Conservation (phyloP, 805 yeast genomes). For the Candida insectalens region DNA sequence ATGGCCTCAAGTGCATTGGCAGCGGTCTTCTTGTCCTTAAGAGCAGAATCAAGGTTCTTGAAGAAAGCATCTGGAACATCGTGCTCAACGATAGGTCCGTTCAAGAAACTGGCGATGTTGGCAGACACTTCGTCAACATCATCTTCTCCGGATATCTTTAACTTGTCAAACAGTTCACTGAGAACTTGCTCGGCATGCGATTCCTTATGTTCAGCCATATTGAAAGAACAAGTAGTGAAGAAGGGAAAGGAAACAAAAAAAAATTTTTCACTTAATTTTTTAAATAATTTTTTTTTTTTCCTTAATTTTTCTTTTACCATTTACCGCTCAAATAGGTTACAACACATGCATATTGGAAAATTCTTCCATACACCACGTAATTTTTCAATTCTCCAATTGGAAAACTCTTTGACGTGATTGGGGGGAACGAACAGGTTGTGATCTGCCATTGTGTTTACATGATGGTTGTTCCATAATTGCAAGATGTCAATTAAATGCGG, state of each 20-base stretch:
- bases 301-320: not conserved
- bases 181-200: conserved; percentile 70
- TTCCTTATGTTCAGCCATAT: no score
- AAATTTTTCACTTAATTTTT: conserved; percentile 2
- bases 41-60: conserved; percentile 61
- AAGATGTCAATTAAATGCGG: no score
- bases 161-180: conserved; percentile 86
- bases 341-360: not conserved
- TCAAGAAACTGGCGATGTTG: conserved; percentile 86
- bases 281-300: not conserved
- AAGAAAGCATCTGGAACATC: conserved; percentile 92
- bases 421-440: no score
- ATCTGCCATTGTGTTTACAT: no score
- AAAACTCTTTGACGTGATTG: no score
- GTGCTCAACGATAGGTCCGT: conserved; percentile 96
- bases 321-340: not conserved
- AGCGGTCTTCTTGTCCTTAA: conserved; percentile 75
- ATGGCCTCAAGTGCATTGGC: conserved; percentile 79
- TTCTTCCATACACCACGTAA: not conserved
- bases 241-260: conserved; percentile 3
- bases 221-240: conserved; percentile 1
- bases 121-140: conserved; percentile 78
- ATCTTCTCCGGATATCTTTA: conserved; percentile 80
- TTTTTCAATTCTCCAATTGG: not conserved
- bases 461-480: no score